Base-by-base conservation (phyloP, 352 stramenopile genomes). In the Globisporangium mamillatum region DNA sequence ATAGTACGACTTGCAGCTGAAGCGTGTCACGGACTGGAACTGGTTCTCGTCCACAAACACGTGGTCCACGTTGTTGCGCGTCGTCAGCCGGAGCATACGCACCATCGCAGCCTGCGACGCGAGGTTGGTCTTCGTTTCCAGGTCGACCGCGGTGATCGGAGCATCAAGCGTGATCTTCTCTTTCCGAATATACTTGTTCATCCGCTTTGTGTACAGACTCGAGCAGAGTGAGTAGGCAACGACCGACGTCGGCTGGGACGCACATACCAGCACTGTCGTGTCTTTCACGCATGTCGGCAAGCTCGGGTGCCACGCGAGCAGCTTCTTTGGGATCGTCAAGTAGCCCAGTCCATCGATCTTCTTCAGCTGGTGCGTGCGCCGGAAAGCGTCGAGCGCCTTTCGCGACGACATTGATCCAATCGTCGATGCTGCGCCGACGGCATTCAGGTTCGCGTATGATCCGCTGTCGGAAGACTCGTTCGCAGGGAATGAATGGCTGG, bases 1-100 rank as follows among this genome's bases (percentile, higher is more conserved):
- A 57, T 94, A 96, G 67, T 95, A 96, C 54, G 86, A 89, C 67
- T 95, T 96, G 73, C 89, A 96, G 52, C 81, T 90, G 63, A 96
- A 96, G 7, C 86, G 85, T 53, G 88, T 92, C 6, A 74, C 78
- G 27, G 79, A 74, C 66, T 96, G 86, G 66, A 94, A 96, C 64
- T 94, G 82, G 64, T 89, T 94, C 38, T 96, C 88, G 56, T 96
- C 88, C 10, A 92, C 82, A 59, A 96, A 96, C 32, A 81, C 81
- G 64, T 96, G 84, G 27, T 94, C 88, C 10, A 96, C 82, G 34
- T 96, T 96, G 69, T 89, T 94, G 12, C 88, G 76, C 7, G 80
- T 79, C 34, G 77, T 73, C 12, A 84, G 92, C 14, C 84, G 79
- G 25, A 96, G 70, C 57, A 91, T 84, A 29, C 75, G 75, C 25